Conservation (phyloP, 441 rosid genomes). For the Arabidopsis hybrid region DNA sequence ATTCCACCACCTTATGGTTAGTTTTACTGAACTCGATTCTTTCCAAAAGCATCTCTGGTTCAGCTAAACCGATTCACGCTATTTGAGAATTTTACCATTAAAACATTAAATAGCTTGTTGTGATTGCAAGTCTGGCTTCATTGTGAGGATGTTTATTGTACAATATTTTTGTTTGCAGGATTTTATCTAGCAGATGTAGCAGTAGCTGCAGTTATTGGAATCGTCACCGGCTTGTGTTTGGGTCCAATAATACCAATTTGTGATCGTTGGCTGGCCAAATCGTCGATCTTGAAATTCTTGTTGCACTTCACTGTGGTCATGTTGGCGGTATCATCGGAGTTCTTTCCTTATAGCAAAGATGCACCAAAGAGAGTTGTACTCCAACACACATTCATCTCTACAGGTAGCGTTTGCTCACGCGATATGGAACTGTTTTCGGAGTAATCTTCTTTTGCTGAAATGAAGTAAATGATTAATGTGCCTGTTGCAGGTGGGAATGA, state of each 20-base stretch:
- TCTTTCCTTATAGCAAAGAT: slow-evolving; percentile 87
- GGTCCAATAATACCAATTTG: slow-evolving; percentile 88
- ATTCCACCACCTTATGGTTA: slow-evolving; percentile 91
- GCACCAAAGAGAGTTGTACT: slow-evolving; percentile 95
- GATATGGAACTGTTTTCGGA: not conserved
- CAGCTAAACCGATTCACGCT: slow-evolving; percentile 2
- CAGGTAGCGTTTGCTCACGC: slow-evolving; percentile 54
- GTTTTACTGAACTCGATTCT: slow-evolving; percentile 46
- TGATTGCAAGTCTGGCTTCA: slow-evolving; percentile 6
- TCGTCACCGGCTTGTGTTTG: slow-evolving; percentile 76
- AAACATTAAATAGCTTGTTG: not conserved
- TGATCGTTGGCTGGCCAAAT: slow-evolving; percentile 79
- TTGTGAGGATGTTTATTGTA: slow-evolving; percentile 4
- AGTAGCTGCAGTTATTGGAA: slow-evolving; percentile 77
- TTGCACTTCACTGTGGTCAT: slow-evolving; percentile 71
- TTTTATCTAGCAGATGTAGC: slow-evolving; percentile 71
- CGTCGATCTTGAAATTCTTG: slow-evolving; percentile 77
- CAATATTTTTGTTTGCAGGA: slow-evolving; percentile 62
- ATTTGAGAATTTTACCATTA: not conserved
- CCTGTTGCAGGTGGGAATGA: slow-evolving; percentile 66
- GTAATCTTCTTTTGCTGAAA: slow-evolving; percentile 1
- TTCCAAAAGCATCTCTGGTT: slow-evolving; percentile 17
- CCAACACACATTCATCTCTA: slow-evolving; percentile 77
- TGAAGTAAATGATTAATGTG: slow-evolving; percentile 24
- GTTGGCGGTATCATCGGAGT: slow-evolving; percentile 88